phyloP scores from a whole-genome alignment of 23 red algal genomes.

The Gracilaria domingensis region DNA sequence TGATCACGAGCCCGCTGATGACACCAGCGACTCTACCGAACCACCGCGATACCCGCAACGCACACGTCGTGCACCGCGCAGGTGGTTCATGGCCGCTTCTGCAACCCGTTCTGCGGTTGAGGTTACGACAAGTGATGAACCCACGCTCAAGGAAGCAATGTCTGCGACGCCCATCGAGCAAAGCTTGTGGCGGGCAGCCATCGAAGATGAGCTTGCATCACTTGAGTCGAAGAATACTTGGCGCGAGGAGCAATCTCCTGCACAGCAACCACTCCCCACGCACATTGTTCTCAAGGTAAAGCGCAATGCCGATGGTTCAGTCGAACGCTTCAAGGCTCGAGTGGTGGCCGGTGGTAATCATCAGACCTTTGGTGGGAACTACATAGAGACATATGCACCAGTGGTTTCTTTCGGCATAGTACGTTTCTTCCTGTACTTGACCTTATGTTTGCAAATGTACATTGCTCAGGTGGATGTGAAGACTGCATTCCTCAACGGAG shows the following conservation, averaged over 20 bases:
- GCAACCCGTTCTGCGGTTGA: neutral
- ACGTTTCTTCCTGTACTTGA: slow-evolving; percentile 25
- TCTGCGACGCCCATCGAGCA: neutral
- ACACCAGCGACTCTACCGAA: neutral
- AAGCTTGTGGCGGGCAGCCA: slow-evolving; percentile 4
- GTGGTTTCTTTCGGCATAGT: slow-evolving; percentile 11
- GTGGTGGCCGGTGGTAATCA: slow-evolving; percentile 7
- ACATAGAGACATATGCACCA: slow-evolving; percentile 24
- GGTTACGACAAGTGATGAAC: neutral
- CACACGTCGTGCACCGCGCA: neutral
- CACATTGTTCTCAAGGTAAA: slow-evolving; percentile 13
- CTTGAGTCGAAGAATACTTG: slow-evolving; percentile 12
- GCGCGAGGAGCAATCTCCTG: neutral
- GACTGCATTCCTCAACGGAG: slow-evolving; percentile 51
- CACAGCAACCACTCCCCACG: slow-evolving; percentile 17
- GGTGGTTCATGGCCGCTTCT: neutral
- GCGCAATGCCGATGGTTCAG: no score
- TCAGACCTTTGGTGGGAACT: slow-evolving; percentile 9
- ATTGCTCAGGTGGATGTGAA: no score
- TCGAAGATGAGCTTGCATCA: slow-evolving; percentile 19
- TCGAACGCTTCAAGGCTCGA: neutral
- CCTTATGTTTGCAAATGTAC: slow-evolving; percentile 11
- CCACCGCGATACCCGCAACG: neutral
- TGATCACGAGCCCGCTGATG: neutral
- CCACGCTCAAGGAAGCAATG: no score